Evolutionary conservation across 2,329 filamentous ascomycete species (phyloP), one percentile per base, ranked within the genome.

Genomic region (Thermothelomyces thermophilus): DNA sequence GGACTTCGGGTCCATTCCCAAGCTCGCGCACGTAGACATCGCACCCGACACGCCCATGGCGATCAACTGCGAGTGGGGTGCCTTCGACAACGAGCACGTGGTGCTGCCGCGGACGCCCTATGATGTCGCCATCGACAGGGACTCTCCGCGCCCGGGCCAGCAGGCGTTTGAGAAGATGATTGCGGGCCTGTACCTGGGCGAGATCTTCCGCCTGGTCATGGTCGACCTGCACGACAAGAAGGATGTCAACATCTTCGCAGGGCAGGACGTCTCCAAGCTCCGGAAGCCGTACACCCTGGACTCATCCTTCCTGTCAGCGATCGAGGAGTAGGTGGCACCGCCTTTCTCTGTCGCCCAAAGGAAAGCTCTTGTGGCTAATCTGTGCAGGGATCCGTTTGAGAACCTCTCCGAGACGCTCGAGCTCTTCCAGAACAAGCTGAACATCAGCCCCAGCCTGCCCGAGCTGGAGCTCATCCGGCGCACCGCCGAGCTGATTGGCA

Each of bases 101-200:
- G 85, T 96, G 48, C 83, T 96, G 11, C 90, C 90, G 11, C 80
- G 83, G 48, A 95, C 90, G 22, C 80, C 80, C 51, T 96, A 93
- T 69, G 91, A 97, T 66, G 74, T 87, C 53, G 82, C 84, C 59
- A 88, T 97, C 63, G 91, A 97, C 73, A 83, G 87, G 60, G 86
- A 93, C 62, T 96, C 90, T 17, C 91, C 91, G 31, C 86, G 90
- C 22, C 91, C 91, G 3, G 90, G 90, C 44, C 90, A 96, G 70
- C 91, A 97, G 71, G 84, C 88, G 1, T 96, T 96, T 60, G 91
- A 97, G 73, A 96, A 97, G 75, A 96, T 96, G 87, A 90, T 95
- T 65, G 90, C 91, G 2, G 91, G 91, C 56, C 77, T 96, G 42
- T 97, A 96, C 67, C 80, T 96, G 2, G 91, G 91, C 58, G 91